Evolutionary conservation across 2,329 filamentous ascomycete species (phyloP), one percentile per base, ranked within the genome.

Genomic region (Fusarium foetens): DNA sequence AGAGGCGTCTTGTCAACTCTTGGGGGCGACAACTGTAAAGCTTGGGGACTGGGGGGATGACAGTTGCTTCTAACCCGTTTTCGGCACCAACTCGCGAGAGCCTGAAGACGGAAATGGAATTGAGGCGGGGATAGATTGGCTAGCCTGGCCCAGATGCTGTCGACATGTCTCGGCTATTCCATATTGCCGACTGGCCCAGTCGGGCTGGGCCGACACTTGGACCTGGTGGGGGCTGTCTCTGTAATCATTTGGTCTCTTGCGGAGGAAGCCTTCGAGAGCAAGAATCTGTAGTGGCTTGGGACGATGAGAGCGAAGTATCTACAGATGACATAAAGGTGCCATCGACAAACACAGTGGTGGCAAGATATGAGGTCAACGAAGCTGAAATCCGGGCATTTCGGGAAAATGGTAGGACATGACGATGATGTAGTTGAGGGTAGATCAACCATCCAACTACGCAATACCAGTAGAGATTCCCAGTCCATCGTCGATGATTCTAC

Each of bases 341-440:
- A 10, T 16, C 31, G n/a, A 8, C 5, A 21, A 35, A 17, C 19
- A 35, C 8, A 14, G 14, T 3, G 21, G 43, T 51, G 63, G 64
- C 64, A 33, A 68, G 13, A 21, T 14, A 16, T 51, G 23, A 45
- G 17, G 27, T 66, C 25, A 33, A 33, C 29, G 8, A 12, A 23
- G 14, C 3, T 33, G 2, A 35, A 19, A 23, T 12, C 10, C 4
- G 19, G 33, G 9, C 4, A 6, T 5, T n/a, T 36, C 6, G 10
- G 23, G 33, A 29, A 25, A 8, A 7, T 35, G 36, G 16, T n/a
- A 17, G 4, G 23, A 4, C 3, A 21, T 35, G 7, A 36, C 46
- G 19, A 54, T 57, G 66, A 68, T 68, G 64, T 45, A 46, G 38
- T 33, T n/a, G 27, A 51, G 23, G 13, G n/a, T 12, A 43, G 48